Percentiles rank a stretch among this genome's conserved stretches.
These are phyloP conservation scores for Magnusiomyces clavatus DNA, from an alignment of 1,139 yeast genomes.

Conservation along the genomic window DNA sequence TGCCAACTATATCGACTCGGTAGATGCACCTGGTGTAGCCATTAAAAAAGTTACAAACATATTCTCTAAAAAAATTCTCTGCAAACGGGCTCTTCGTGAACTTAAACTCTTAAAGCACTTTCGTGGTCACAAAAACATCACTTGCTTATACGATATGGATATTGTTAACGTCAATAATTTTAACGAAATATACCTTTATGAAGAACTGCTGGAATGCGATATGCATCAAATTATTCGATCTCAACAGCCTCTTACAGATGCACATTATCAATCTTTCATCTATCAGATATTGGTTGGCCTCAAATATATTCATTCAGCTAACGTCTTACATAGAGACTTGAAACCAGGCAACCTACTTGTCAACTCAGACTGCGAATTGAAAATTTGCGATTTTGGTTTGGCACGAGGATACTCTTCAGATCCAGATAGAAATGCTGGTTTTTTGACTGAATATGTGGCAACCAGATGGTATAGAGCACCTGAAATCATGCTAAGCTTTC, in stretches of 20 bases:
- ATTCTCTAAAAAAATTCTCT: constrained; percentile 76
- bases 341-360: constrained; percentile 91
- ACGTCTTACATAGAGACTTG: constrained; percentile 87
- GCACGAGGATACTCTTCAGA: constrained; percentile 91
- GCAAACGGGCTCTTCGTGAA: constrained; percentile 86
- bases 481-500: constrained; percentile 89
- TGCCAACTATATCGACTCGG: constrained; percentile 65
- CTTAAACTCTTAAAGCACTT: constrained; percentile 81
- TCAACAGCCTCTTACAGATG: constrained; percentile 89
- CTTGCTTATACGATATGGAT: constrained; percentile 89
- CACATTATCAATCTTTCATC: constrained; percentile 86
- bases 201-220: constrained; percentile 96
- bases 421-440: constrained; percentile 82
- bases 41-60: constrained; percentile 88
- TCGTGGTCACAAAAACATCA: constrained; percentile 61
- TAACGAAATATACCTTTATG: constrained; percentile 87
- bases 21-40: constrained; percentile 65
- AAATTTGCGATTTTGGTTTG: constrained; percentile 93
- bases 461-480: constrained; percentile 99
- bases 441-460: constrained; percentile 93
- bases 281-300: constrained; percentile 91
- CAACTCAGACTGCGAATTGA: constrained; percentile 92
- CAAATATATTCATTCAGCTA: constrained; percentile 92
- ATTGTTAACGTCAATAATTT: constrained; percentile 78
- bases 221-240: constrained; percentile 95